Conservation (phyloP, 2,329 filamentous ascomycete genomes). For the Scorias spongiosa region DNA sequence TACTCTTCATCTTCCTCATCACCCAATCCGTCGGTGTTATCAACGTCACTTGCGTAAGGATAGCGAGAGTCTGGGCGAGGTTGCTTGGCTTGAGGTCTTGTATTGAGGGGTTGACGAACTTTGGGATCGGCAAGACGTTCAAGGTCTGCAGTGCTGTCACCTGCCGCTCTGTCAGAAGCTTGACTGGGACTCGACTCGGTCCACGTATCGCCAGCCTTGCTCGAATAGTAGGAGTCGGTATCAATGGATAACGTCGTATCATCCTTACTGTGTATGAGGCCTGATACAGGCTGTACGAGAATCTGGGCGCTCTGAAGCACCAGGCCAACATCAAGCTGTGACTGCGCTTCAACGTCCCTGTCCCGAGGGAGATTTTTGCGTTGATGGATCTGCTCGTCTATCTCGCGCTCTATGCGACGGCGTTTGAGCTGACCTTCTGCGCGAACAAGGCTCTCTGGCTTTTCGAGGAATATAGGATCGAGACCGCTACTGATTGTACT, state of each 20-base stretch:
- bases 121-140: constrained; percentile 8
- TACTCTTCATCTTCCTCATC: constrained; percentile 20
- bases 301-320: constrained; percentile 46
- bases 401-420: constrained; percentile 59
- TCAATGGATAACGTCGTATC: constrained; percentile 55
- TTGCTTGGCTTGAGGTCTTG: neutral
- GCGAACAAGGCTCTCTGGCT: constrained; percentile 69
- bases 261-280: constrained; percentile 40
- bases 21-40: constrained; percentile 9
- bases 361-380: constrained; percentile 33
- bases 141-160: constrained; percentile 15
- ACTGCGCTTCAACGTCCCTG: constrained; percentile 35
- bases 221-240: constrained; percentile 92
- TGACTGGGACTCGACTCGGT: constrained; percentile 29
- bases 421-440: constrained; percentile 70
- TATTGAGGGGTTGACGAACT: constrained; percentile 1
- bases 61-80: neutral
- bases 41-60: neutral
- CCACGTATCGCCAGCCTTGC: constrained; percentile 63
- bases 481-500: constrained; percentile 35
- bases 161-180: constrained; percentile 31
- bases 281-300: constrained; percentile 54
- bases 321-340: constrained; percentile 27
- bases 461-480: constrained; percentile 70
- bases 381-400: constrained; percentile 66